phyloP scores from a whole-genome alignment of 2,329 filamentous ascomycete species.

The Nemania bipapillata region DNA sequence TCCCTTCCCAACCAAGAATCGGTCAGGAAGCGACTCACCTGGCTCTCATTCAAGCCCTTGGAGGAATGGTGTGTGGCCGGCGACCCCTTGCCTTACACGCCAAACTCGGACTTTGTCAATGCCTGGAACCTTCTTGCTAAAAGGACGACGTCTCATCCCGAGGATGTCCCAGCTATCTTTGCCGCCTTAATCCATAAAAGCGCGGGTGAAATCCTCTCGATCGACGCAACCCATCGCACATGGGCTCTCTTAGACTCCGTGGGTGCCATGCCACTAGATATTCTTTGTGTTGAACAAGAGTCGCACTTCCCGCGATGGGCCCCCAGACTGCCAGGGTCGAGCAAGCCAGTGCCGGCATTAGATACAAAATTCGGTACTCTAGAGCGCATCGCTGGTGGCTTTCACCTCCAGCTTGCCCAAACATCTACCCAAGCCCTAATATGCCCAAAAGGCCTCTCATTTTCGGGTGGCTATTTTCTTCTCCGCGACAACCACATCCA shows the following conservation, averaged over 20 bases:
- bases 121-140: neutral
- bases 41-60: neutral
- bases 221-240: neutral
- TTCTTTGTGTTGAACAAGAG: conserved; percentile 1
- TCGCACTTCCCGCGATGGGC: neutral
- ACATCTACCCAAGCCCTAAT: neutral
- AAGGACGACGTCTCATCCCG: neutral
- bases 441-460: neutral
- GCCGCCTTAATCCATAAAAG: neutral
- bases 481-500: neutral
- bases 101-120: neutral
- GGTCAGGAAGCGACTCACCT: neutral
- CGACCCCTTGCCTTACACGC: neutral
- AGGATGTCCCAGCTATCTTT: neutral
- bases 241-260: neutral
- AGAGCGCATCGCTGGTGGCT: neutral
- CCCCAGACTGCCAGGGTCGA: conserved; percentile 2
- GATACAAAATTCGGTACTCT: neutral
- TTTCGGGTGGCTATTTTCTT: neutral
- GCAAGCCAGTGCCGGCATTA: neutral
- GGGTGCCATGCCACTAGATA: neutral
- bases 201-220: conserved; percentile 2
- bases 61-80: neutral
- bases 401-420: neutral
- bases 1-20: neutral